These are phyloP conservation scores for Hygrophorus pudorinus DNA, from an alignment of 768 basidiomycete species.

Conservation along the genomic window DNA sequence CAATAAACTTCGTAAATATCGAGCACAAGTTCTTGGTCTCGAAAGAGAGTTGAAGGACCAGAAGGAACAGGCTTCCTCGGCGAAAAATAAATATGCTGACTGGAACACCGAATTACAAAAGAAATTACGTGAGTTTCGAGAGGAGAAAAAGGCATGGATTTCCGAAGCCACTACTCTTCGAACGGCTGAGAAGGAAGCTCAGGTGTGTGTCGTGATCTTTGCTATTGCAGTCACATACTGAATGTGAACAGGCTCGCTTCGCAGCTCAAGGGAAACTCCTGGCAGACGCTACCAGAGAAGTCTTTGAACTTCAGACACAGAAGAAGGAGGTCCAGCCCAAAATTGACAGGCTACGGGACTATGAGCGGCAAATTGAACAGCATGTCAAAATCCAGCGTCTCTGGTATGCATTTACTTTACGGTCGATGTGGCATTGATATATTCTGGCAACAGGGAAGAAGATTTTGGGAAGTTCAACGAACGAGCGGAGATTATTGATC, in stretches of 20 bases:
- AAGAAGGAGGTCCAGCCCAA: conserved; percentile 75
- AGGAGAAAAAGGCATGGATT: conserved; percentile 73
- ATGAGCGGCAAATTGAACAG: conserved; percentile 82
- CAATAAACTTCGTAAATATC: conserved; percentile 74
- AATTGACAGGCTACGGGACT: conserved; percentile 70
- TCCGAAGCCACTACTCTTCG: conserved; percentile 59
- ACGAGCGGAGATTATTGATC: conserved; percentile 46
- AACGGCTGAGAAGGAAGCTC: conserved; percentile 59
- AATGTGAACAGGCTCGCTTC: conserved; percentile 43
- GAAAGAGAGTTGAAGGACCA: conserved; percentile 65
- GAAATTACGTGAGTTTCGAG: conserved; percentile 62
- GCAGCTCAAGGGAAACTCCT: conserved; percentile 59
- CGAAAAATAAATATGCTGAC: conserved; percentile 71
- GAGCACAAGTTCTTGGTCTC: conserved; percentile 52
- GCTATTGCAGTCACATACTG: not conserved
- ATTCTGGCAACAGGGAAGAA: conserved; percentile 44
- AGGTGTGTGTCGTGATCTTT: conserved; percentile 28
- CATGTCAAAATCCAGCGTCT: conserved; percentile 64
- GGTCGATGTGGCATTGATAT: not conserved
- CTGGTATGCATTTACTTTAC: conserved; percentile 42
- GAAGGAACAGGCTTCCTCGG: conserved; percentile 58
- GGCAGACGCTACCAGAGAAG: conserved; percentile 55
- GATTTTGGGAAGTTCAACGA: conserved; percentile 66
- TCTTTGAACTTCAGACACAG: conserved; percentile 66
- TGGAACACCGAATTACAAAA: conserved; percentile 80